phyloP scores from a whole-genome alignment of 306 rosid species.

The Hippophae rhamnoides region DNA sequence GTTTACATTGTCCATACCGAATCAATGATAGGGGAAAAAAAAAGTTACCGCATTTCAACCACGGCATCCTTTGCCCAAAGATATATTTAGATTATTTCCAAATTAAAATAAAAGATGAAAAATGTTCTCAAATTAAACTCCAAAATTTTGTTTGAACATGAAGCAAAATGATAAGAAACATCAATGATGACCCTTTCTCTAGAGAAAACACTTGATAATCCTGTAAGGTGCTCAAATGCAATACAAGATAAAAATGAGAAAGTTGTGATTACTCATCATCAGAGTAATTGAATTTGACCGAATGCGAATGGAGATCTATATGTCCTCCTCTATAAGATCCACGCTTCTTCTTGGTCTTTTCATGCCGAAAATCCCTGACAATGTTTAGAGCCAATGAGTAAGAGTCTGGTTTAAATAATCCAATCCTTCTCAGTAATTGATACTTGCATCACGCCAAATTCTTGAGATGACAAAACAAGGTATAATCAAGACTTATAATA shows the following conservation, averaged over 20 bases:
- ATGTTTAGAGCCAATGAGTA: conserved; percentile 1
- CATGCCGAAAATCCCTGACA: conserved; percentile 84
- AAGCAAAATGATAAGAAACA: background rate
- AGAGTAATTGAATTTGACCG: conserved; percentile 70
- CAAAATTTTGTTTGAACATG: background rate
- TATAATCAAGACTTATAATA: no score
- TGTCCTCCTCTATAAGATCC: conserved; percentile 83
- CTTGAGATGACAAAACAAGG: no score
- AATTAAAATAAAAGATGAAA: background rate
- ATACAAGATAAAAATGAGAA: background rate
- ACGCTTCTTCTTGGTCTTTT: conserved; percentile 98
- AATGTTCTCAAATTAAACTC: background rate
- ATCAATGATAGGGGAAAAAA: no score
- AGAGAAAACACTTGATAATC: background rate
- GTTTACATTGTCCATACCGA: no score
- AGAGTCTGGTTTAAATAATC: no score
- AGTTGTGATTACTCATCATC: conserved; percentile 48
- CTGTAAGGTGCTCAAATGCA: background rate
- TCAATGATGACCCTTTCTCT: background rate
- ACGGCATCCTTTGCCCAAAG: no score
- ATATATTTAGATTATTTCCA: background rate
- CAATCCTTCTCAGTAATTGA: no score
- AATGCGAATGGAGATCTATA: conserved; percentile 75
- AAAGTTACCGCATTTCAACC: no score
- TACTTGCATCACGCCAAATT: no score